These are phyloP conservation scores for Solanum medicagineum DNA, from an alignment of 257 asterid genomes.

Conservation along the genomic window DNA sequence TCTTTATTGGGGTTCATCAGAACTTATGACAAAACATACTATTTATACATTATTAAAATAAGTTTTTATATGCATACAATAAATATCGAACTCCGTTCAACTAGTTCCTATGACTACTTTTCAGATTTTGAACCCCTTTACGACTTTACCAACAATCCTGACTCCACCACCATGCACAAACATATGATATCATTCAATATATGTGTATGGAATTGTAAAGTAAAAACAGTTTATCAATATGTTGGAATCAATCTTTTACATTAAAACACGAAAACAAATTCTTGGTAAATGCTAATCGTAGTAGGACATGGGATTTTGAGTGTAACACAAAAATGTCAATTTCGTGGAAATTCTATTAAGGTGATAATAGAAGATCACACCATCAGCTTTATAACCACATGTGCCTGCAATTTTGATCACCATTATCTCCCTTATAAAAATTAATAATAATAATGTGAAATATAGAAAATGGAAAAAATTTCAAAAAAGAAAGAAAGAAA, in stretches of 20 bases:
- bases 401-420: background rate
- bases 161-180: background rate
- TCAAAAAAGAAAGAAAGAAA: background rate
- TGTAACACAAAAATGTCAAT: background rate
- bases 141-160: too few species aligned
- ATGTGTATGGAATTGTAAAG: background rate
- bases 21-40: too few species aligned
- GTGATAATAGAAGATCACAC: background rate
- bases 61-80: too few species aligned
- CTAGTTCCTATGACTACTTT: too few species aligned
- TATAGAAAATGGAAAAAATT: background rate
- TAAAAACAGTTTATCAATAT: background rate
- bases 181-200: background rate
- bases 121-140: too few species aligned
- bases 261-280: background rate
- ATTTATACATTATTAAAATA: too few species aligned
- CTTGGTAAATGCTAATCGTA: background rate
- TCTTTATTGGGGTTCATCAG: too few species aligned
- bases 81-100: too few species aligned
- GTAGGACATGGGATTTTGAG: background rate
- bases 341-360: background rate
- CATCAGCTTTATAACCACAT: background rate
- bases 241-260: background rate
- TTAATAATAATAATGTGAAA: background rate
- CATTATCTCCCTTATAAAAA: background rate